These are phyloP conservation scores for Aspergillus homomorphus DNA, from an alignment of 495 filamentous ascomycete species.

Conservation along the genomic window DNA sequence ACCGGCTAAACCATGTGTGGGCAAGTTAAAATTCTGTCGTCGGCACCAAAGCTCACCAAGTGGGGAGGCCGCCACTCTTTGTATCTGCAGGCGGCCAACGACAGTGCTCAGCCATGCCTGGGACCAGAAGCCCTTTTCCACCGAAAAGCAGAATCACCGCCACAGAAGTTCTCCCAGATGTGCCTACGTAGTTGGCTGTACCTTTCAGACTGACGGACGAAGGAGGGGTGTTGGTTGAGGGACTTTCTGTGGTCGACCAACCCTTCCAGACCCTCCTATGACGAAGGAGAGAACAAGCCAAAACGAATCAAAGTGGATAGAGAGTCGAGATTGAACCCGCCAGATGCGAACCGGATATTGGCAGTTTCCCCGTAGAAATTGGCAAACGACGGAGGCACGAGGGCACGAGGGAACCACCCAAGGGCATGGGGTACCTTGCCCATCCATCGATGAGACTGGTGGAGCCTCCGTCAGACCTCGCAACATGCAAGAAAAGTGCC, in stretches of 20 bases:
- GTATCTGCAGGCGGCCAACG: neutral
- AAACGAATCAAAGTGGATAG: neutral
- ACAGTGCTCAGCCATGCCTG: neutral
- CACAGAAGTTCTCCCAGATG: neutral
- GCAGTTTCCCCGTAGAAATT: neutral
- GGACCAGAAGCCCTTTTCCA: neutral
- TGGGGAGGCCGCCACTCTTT: slow-evolving; percentile 5
- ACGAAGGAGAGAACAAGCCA: neutral
- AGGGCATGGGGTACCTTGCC: neutral
- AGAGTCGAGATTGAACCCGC: neutral
- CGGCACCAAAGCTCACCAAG: slow-evolving; percentile 2
- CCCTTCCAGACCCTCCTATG: slow-evolving; percentile 6
- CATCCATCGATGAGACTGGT: slow-evolving; percentile 1
- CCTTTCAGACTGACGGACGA: neutral
- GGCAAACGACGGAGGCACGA: neutral
- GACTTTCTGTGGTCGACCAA: neutral
- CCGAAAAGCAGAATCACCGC: neutral
- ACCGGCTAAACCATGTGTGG: neutral
- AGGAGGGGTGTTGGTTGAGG: neutral
- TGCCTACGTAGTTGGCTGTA: neutral
- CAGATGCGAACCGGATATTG: slow-evolving; percentile 1
- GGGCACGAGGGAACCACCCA: neutral
- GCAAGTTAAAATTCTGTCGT: slow-evolving; percentile 6
- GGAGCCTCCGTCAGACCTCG: neutral
- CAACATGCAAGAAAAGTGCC: neutral